Evolutionary conservation across 257 asterid species (phyloP).

Genomic region (Solanum boliviense): DNA sequence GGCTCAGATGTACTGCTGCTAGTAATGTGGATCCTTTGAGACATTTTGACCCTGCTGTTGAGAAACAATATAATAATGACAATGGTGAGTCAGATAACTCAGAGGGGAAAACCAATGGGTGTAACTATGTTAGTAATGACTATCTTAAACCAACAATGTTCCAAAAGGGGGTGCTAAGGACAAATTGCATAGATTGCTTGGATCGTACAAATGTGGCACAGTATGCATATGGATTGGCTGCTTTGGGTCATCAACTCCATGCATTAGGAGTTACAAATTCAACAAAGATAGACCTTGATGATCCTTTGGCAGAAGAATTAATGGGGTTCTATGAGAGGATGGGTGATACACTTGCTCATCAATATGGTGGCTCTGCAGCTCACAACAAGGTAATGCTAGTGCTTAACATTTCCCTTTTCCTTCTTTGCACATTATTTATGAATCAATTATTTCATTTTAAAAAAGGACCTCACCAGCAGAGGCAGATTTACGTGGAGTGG

Average conservation of each 20-base stretch:
- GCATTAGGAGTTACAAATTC: slow-evolving; percentile 61
- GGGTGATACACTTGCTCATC: slow-evolving; percentile 99
- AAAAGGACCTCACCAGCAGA: background rate
- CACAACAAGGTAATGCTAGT: slow-evolving; percentile 73
- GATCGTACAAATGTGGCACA: slow-evolving; percentile 99
- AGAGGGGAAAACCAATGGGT: slow-evolving; percentile 32
- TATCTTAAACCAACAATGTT: slow-evolving; percentile 40
- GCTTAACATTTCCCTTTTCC: background rate
- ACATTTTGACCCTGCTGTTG: slow-evolving; percentile 27
- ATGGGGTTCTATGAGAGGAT: slow-evolving; percentile 89
- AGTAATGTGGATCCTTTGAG: slow-evolving; percentile 28
- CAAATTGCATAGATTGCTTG: slow-evolving; percentile 97
- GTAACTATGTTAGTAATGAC: slow-evolving; percentile 19
- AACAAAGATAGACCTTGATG: slow-evolving; percentile 73
- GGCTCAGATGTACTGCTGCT: slow-evolving; percentile 39
- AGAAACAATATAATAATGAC: slow-evolving; percentile 37
- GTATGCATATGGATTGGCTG: slow-evolving; percentile 93
- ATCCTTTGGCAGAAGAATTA: slow-evolving; percentile 89
- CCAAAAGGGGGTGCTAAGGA: slow-evolving; percentile 91
- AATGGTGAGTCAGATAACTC: slow-evolving; percentile 35
- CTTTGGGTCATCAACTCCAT: slow-evolving; percentile 77
- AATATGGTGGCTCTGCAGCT: slow-evolving; percentile 99
- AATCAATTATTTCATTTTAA: background rate
- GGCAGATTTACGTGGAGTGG: background rate
- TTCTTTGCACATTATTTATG: background rate